phyloP scores from a whole-genome alignment of 2,329 filamentous ascomycete species.

The Ceratocystiopsis minuta region DNA sequence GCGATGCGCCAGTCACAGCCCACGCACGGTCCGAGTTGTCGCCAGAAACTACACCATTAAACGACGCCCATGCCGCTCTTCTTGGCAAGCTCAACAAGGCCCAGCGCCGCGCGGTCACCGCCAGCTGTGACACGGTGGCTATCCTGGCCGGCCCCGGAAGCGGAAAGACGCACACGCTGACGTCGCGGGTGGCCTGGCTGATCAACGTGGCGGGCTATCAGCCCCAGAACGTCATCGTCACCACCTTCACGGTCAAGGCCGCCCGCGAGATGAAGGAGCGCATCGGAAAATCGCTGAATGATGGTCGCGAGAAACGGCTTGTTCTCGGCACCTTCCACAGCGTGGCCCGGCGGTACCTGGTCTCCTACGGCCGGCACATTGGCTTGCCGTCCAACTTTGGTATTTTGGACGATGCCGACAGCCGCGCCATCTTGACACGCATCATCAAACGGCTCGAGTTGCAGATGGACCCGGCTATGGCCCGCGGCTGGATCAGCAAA shows the following conservation, averaged over 20 bases:
- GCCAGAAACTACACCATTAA: not conserved
- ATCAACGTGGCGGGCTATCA: slow-evolving; percentile 52
- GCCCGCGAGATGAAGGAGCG: slow-evolving; percentile 84
- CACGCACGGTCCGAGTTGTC: not conserved
- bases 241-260: slow-evolving; percentile 93
- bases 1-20: no score
- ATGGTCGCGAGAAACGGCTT: slow-evolving; percentile 55
- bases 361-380: slow-evolving; percentile 68
- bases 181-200: slow-evolving; percentile 79
- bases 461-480: slow-evolving; percentile 42
- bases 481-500: slow-evolving; percentile 60
- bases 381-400: slow-evolving; percentile 70
- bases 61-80: not conserved
- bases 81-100: slow-evolving; percentile 30
- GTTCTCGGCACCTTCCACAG: slow-evolving; percentile 91
- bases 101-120: slow-evolving; percentile 37
- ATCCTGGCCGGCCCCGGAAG: slow-evolving; percentile 51
- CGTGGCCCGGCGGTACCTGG: slow-evolving; percentile 69
- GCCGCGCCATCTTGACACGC: slow-evolving; percentile 58
- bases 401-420: slow-evolving; percentile 76
- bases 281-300: slow-evolving; percentile 64
- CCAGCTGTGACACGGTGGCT: slow-evolving; percentile 35
- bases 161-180: slow-evolving; percentile 91
- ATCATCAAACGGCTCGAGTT: slow-evolving; percentile 61
- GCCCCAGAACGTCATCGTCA: slow-evolving; percentile 81